Base-by-base conservation (phyloP, 805 yeast species). In the Schizosaccharomyces japonicus region DNA sequence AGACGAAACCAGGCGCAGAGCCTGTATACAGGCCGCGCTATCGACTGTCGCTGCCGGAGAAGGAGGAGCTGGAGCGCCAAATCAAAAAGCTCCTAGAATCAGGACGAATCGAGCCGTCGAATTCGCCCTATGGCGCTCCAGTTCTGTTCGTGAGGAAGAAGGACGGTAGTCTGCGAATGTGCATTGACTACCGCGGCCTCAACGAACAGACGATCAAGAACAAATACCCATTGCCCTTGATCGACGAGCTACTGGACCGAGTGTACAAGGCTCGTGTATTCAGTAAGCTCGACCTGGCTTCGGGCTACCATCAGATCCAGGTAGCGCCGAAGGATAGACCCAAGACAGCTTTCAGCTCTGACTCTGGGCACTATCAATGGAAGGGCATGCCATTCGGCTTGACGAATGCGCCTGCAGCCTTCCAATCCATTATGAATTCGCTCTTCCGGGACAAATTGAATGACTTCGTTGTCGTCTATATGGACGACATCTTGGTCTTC, bases 141-240 rank as follows among this genome's bases (percentile, higher is more conserved):
- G 50, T 53, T 2, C 30, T 52, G 17, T 53, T 53, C 33, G 55
- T 53, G 1, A 48, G 47, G 28, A 52, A 53, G 47, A 51, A 52
- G 47, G 54, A 53, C 47, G 54, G 54, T n/a, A 15, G 42, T 2
- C 2, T 52, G 33, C 40, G 56, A 17, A 45, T 44, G 4, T 23
- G 30, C 28, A 25, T 49, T 8, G 47, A 49, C 32, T 49, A 39
- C 26, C 49, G 44, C 13, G 21, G 13, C 3, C 27, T 49, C 26
- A 49, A 49, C 28, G n/a, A 31, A 10, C 26, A 28, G 13, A 49
- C 49, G 19, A 31, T 47, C 11, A 30, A 26, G 34, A 47, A 49
- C 31, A 23, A 44, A 6, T 49, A 23, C 33, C 49, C 50, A 3
- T 17, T 49, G 25, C 49, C 49, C 11, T 19, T n/a, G 13, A 44